Conservation (phyloP, 1,284 basidiomycete species). For the Malassezia arunalokei region DNA sequence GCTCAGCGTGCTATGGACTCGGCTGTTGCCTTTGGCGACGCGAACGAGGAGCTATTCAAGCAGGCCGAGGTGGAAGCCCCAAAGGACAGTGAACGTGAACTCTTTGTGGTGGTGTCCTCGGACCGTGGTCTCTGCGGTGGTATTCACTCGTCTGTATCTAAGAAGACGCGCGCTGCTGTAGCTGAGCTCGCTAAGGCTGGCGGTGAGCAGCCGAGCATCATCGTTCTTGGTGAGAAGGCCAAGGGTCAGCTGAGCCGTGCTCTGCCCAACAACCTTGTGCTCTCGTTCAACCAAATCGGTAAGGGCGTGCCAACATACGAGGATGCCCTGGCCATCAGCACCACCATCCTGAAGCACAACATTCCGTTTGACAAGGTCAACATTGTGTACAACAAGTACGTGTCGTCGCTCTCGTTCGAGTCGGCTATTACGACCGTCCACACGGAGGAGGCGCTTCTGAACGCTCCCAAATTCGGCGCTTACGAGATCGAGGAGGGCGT, state of each 20-base stretch:
- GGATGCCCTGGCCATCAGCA: constrained; percentile 84
- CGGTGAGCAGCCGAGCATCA: constrained; percentile 46
- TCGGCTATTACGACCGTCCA: constrained; percentile 59
- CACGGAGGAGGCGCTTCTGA: constrained; percentile 48
- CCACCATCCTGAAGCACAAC: constrained; percentile 75
- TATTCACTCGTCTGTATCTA: constrained; percentile 94
- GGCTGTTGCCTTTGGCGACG: constrained; percentile 85
- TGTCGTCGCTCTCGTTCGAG: constrained; percentile 89
- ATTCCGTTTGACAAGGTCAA: constrained; percentile 74
- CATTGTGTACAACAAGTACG: constrained; percentile 88
- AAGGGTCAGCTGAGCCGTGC: constrained; percentile 75
- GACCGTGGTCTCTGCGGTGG: constrained; percentile 99
- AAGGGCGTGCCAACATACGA: constrained; percentile 93
- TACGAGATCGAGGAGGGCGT: constrained; percentile 54
- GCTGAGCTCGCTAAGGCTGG: constrained; percentile 49
- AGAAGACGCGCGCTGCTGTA: constrained; percentile 63
- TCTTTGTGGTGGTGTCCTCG: constrained; percentile 79
- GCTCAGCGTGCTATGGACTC: constrained; percentile 76
- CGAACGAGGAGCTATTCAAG: constrained; percentile 57
- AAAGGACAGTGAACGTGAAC: constrained; percentile 33
- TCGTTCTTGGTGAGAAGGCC: constrained; percentile 86
- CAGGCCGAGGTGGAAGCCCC: constrained; percentile 36
- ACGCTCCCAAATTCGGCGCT: constrained; percentile 50
- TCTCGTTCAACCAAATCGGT: constrained; percentile 96
- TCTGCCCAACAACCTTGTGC: constrained; percentile 58